Evolutionary conservation across 2,329 filamentous ascomycete genomes (phyloP).

Genomic region (Fusarium nanum): DNA sequence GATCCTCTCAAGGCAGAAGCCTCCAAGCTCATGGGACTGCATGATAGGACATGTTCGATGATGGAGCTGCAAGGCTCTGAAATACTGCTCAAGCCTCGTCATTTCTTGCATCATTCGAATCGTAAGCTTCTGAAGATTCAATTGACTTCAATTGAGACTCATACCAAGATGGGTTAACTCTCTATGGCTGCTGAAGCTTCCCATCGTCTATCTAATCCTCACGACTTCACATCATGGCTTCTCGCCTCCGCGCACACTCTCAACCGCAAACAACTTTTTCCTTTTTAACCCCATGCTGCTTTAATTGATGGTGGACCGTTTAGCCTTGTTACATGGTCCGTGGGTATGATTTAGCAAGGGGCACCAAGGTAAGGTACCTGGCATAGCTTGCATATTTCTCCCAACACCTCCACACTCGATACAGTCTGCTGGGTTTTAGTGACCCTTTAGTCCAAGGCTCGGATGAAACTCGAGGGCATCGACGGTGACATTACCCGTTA

Average conservation of each 20-base stretch:
- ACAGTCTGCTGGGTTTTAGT: slow-evolving; percentile 39
- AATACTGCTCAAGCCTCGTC: slow-evolving; percentile 26
- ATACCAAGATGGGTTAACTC: background rate
- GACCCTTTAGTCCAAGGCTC: slow-evolving; percentile 33
- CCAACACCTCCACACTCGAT: slow-evolving; percentile 41
- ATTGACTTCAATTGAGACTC: slow-evolving; percentile 40
- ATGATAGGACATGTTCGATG: slow-evolving; percentile 43
- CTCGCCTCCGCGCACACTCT: slow-evolving; percentile 37
- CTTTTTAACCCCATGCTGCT: slow-evolving; percentile 37
- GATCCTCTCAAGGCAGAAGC: slow-evolving; percentile 45
- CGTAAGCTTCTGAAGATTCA: slow-evolving; percentile 21
- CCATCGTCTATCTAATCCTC: slow-evolving; percentile 43
- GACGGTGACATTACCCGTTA: slow-evolving; percentile 11
- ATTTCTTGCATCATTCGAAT: slow-evolving; percentile 32
- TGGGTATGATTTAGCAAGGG: slow-evolving; percentile 35
- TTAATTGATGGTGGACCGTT: slow-evolving; percentile 33
- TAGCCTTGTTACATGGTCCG: slow-evolving; percentile 27
- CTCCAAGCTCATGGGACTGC: slow-evolving; percentile 41
- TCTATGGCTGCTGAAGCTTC: slow-evolving; percentile 5
- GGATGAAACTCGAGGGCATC: slow-evolving; percentile 29
- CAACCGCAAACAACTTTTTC: slow-evolving; percentile 35
- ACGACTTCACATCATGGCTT: slow-evolving; percentile 35
- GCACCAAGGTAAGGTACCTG: slow-evolving; percentile 43
- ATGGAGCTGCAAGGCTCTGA: slow-evolving; percentile 43
- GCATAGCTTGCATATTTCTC: slow-evolving; percentile 16